Evolutionary conservation across 2,329 filamentous ascomycete genomes (phyloP), one percentile per base, ranked within the genome.

Genomic region (Colletotrichum melonis): DNA sequence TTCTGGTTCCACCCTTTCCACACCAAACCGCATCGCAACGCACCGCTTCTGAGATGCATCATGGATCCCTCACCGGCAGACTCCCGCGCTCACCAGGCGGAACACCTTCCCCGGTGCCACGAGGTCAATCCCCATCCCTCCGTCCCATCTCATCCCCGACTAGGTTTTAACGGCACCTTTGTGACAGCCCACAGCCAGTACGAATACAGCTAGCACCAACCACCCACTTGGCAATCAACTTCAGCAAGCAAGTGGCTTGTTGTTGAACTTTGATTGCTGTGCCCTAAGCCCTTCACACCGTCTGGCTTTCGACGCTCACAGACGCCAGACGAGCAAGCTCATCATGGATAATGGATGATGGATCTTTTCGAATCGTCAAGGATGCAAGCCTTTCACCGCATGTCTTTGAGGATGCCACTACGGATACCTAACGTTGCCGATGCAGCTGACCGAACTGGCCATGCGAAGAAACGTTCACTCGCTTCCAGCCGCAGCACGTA

Each of bases 71-170:
- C 55, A n/a, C 28, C 35, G 63, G n/a, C 30, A 56, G 24, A 26
- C 22, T 60, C 42, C 42, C 68, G 30, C 59, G 42, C 49, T 32
- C n/a, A 57, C 19, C 67, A 22, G 65, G 58, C 72, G 72, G 72
- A 74, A 72, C 68, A 38, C 57, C 57, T 74, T 74, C 72, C 72
- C 72, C 72, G 72, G 69, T 74, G 72, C 72, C 72, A 74, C 68
- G 72, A 68, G 63, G 62, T 38, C 58, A 63, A 58, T 49, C 52
- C 58, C 69, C 69, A 68, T 67, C 52, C 63, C 56, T 67, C 16
- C 63, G 69, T 74, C 68, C 67, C 71, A 73, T 73, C 49, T 66
- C 60, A 63, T 57, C 35, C 46, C 55, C 46, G 49, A 66, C 38
- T 63, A 64, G 56, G 54, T 69, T 69, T 42, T 30, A 54, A 63